Percentiles rank a stretch among this genome's conserved stretches.
Conservation (phyloP, 2,329 filamentous ascomycete genomes). For the Pseudonectria foliicola region DNA sequence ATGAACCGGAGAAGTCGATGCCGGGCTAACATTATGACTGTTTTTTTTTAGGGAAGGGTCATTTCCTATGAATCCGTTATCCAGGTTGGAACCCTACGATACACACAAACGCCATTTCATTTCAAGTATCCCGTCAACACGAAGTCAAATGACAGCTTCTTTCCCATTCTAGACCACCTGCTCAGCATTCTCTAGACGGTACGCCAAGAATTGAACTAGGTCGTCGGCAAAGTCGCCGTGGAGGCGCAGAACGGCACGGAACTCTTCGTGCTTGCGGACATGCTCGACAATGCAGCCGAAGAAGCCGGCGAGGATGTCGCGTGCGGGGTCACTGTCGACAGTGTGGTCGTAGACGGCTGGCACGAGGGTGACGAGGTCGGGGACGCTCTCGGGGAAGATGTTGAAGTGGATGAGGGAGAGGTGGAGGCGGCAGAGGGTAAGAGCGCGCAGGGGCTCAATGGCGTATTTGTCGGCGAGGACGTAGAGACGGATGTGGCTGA, state of each 20-base stretch:
- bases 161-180: not conserved
- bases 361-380: constrained; percentile 13
- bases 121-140: too few relatives aligned
- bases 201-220: constrained; percentile 10
- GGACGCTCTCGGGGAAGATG: constrained; percentile 9
- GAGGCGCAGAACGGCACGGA: constrained; percentile 7
- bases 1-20: too few relatives aligned
- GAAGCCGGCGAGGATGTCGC: constrained; percentile 12
- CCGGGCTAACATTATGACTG: too few relatives aligned
- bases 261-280: constrained; percentile 7
- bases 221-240: constrained; percentile 15
- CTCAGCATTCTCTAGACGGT: constrained; percentile 4
- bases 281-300: constrained; percentile 16
- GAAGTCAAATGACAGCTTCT: not conserved
- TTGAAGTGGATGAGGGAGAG: constrained; percentile 7
- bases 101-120: too few relatives aligned
- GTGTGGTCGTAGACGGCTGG: constrained; percentile 17
- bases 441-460: constrained; percentile 9
- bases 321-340: constrained; percentile 12
- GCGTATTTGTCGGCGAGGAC: constrained; percentile 20
- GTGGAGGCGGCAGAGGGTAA: constrained; percentile 15
- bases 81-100: too few relatives aligned
- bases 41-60: too few relatives aligned
- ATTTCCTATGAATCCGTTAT: too few relatives aligned
- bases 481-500: constrained; percentile 17